Conservation (phyloP, 2,329 filamentous ascomycete species). For the Hypoxylon sp. region DNA sequence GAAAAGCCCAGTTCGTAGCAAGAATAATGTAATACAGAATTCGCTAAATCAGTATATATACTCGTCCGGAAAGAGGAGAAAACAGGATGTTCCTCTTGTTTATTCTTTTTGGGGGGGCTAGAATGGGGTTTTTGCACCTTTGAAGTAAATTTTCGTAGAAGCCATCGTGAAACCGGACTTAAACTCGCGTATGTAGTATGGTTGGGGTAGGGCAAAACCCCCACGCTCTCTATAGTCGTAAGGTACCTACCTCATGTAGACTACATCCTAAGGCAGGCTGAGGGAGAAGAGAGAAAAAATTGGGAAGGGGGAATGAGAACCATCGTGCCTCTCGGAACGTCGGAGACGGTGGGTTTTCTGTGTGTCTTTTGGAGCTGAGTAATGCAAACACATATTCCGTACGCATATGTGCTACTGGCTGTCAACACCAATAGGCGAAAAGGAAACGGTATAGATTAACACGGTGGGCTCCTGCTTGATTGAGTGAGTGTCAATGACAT, state of each 20-base stretch:
- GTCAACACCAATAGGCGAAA: neutral
- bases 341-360: constrained; percentile 30
- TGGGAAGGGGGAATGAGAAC: constrained; percentile 1
- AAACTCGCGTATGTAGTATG: constrained; percentile 10
- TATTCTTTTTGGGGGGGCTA: no score
- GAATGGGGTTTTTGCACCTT: neutral
- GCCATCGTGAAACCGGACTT: constrained; percentile 35
- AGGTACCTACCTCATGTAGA: no score
- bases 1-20: constrained; percentile 8
- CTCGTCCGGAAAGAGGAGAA: neutral
- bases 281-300: neutral
- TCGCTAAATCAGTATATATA: constrained; percentile 19
- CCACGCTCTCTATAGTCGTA: constrained; percentile 19
- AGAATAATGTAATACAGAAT: constrained; percentile 31
- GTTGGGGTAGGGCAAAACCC: constrained; percentile 19
- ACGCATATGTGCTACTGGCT: neutral
- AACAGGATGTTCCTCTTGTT: neutral
- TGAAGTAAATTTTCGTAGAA: constrained; percentile 13
- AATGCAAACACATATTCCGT: constrained; percentile 18
- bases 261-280: no score
- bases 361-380: constrained; percentile 15
- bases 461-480: neutral
- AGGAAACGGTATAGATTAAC: neutral
- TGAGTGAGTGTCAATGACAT: no score
- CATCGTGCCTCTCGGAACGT: constrained; percentile 37